Evolutionary conservation across 2,329 filamentous ascomycete species (phyloP).

Genomic region (Aureobasidium sp.): DNA sequence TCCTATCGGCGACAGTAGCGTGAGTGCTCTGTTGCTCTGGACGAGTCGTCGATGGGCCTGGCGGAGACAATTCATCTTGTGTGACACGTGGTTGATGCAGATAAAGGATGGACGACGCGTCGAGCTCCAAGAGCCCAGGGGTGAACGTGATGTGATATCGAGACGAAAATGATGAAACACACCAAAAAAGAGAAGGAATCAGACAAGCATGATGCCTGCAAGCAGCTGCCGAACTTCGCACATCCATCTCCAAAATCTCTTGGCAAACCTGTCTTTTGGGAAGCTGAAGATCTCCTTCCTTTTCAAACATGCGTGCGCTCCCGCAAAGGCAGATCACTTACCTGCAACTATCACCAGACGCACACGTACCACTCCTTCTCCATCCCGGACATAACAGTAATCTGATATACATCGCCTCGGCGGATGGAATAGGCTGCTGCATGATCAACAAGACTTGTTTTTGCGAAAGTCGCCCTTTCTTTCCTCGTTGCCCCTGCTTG

Average conservation of each 20-base stretch:
- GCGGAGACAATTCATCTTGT: constrained; percentile 1
- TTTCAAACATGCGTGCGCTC: not conserved
- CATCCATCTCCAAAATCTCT: not conserved
- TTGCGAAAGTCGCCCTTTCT: not conserved
- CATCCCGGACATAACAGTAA: not conserved
- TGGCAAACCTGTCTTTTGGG: not conserved
- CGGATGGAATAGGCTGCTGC: not conserved
- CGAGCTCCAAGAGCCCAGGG: not conserved
- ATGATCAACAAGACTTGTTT: not conserved
- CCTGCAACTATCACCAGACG: constrained; percentile 5
- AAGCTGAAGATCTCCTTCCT: not conserved
- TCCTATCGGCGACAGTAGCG: not conserved
- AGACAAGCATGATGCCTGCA: not conserved
- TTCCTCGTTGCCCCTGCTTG: not conserved
- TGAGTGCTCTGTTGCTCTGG: not conserved
- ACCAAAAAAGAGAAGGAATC: not conserved
- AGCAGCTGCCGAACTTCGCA: not conserved
- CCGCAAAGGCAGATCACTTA: not conserved
- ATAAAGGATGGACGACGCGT: too few species aligned
- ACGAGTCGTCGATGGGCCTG: not conserved
- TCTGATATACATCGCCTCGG: not conserved
- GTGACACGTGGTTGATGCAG: not conserved
- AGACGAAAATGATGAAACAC: constrained; percentile 4
- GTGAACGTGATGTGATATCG: not conserved
- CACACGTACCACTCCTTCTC: not conserved